Evolutionary conservation across 495 filamentous ascomycete genomes (phyloP).

Genomic region (Articulospora tetracladia): DNA sequence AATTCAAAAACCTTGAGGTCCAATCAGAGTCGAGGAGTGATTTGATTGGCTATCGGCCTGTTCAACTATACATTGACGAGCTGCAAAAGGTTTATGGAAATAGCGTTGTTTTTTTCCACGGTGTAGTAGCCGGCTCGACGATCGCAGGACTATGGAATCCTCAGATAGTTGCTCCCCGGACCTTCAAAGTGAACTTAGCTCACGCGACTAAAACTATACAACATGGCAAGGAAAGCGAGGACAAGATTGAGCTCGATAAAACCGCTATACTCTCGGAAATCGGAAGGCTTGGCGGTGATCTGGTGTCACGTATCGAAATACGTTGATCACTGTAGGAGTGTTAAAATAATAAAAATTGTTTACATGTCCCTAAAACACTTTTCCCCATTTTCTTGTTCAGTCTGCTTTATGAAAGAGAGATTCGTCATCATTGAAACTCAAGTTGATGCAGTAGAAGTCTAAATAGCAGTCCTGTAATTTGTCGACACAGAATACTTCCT

Average conservation of each 20-base stretch:
- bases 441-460: no score
- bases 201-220: constrained; percentile 60
- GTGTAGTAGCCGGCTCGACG: constrained; percentile 46
- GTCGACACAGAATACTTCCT: no score
- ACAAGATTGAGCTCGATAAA: constrained; percentile 61
- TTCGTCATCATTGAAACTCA: no score
- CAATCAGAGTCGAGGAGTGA: constrained; percentile 28
- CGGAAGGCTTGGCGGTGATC: constrained; percentile 57
- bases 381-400: no score
- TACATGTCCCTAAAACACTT: no score
- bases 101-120: constrained; percentile 71
- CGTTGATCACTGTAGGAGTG: constrained; percentile 1
- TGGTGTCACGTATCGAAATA: constrained; percentile 52
- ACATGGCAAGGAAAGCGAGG: constrained; percentile 16
- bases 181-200: constrained; percentile 64
- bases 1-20: constrained; percentile 73
- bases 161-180: constrained; percentile 38
- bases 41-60: constrained; percentile 44
- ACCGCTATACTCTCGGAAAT: constrained; percentile 79
- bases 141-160: constrained; percentile 87
- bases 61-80: constrained; percentile 51
- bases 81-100: constrained; percentile 57
- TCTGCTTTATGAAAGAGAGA: no score
- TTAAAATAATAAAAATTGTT: neutral
- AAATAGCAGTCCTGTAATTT: no score